Percentiles rank a stretch among this genome's conserved stretches.
Conservation (phyloP, 306 rosid genomes). For the Prunus salicina region DNA sequence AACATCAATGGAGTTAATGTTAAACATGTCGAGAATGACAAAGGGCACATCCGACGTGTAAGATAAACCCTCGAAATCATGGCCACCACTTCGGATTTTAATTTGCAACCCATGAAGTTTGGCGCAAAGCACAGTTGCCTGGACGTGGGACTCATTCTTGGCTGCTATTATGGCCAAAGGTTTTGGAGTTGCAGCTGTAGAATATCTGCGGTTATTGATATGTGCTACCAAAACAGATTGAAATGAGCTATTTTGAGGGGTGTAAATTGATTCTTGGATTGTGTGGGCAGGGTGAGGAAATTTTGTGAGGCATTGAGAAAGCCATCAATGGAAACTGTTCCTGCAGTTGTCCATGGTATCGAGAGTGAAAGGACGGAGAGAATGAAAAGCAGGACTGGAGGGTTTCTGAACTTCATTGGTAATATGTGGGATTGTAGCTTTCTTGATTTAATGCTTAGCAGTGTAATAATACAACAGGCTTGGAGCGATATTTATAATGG, state of each 20-base stretch:
- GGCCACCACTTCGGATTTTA: slow-evolving; percentile 33
- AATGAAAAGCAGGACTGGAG: background rate
- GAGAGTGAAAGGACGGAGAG: background rate
- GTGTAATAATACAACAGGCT: background rate
- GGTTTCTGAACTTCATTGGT: background rate
- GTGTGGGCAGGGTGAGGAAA: background rate
- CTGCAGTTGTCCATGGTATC: background rate
- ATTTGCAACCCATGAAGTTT: slow-evolving; percentile 7
- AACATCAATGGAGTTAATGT: slow-evolving; percentile 30
- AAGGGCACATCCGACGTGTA: slow-evolving; percentile 20
- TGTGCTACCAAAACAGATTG: slow-evolving; percentile 1
- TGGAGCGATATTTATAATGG: background rate
- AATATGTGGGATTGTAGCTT: background rate
- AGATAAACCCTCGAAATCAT: slow-evolving; percentile 36
- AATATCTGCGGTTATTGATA: slow-evolving; percentile 20
- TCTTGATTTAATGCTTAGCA: background rate
- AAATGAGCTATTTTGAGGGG: slow-evolving; percentile 18
- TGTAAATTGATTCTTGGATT: slow-evolving; percentile 20
- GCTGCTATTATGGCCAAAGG: slow-evolving; percentile 25
- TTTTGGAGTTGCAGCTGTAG: slow-evolving; percentile 16
- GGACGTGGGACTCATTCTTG: slow-evolving; percentile 20
- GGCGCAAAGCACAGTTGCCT: slow-evolving; percentile 23
- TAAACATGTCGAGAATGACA: slow-evolving; percentile 40
- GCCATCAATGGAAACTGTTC: background rate
- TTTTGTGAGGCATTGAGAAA: slow-evolving; percentile 20